Base-by-base conservation (phyloP, 306 rosid species). In the Alnus glutinosa region DNA sequence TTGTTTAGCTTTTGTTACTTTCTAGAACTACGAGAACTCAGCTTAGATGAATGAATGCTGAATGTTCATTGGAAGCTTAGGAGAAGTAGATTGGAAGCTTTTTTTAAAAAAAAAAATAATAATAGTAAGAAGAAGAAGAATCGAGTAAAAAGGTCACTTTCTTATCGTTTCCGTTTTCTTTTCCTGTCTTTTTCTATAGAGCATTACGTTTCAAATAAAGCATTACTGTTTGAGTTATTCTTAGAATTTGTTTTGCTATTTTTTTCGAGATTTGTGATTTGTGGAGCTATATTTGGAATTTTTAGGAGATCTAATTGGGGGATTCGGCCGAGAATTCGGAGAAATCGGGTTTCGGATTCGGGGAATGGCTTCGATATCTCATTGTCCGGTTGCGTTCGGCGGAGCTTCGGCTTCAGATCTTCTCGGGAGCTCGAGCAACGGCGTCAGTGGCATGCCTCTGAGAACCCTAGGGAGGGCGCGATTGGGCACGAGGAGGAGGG, bases 341-440 rank as follows among this genome's bases (percentile, higher is more conserved):
- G 86, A 7, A 69, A 51, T 83, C 67, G 28, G 66, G 46, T 23
- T 64, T 79, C 55, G 64, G 77, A 76, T 61, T 69, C 19, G 64
- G 79, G 75, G 78, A 77, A 90, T 93, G 99, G 96, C 97, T 84
- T 55, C 93, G 59, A 61, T 88, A 79, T 86, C 98, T 79, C 85
- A 86, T 59, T 74, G 84, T 51, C 19, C 90, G n/a, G 82, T 78
- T 50, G 90, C 92, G 18, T 74, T 90, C 46, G 55, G 82, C 5
- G 93, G 90, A 73, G 76, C 85, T 68, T 75, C 93, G 44, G 99
- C 96, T 68, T 93, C 97, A 67, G 98, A 96, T 87, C 85, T 87
- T 85, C 82, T 93, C n/a, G 83, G 98, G 85, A 93, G 94, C 82
- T 90, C 93, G 6, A 85, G 93, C 44, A 89, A 82, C 48, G 90